Evolutionary conservation across 2,329 filamentous ascomycete genomes (phyloP).

Genomic region (Aplosporella prunicola): DNA sequence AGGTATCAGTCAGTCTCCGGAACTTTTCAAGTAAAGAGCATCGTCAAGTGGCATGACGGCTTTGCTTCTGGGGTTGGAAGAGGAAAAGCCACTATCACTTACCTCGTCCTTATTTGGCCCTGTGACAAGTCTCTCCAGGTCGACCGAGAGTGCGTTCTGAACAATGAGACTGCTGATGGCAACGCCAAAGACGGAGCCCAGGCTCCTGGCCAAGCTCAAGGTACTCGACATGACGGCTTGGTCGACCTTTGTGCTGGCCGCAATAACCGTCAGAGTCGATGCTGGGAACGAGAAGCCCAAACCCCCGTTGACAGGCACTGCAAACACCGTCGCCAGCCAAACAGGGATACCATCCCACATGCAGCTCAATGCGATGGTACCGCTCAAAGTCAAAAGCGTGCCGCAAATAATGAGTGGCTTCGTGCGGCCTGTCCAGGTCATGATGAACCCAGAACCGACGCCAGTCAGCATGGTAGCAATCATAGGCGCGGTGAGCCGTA

Average conservation of each 20-base stretch:
- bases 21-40: neutral
- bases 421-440: slow-evolving; percentile 35
- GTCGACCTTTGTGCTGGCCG: slow-evolving; percentile 34
- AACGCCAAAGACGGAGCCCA: slow-evolving; percentile 67
- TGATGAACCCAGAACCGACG: slow-evolving; percentile 34
- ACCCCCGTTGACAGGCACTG: slow-evolving; percentile 31
- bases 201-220: slow-evolving; percentile 59
- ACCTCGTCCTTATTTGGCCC: slow-evolving; percentile 48
- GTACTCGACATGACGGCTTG: slow-evolving; percentile 52
- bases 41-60: neutral
- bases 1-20: neutral
- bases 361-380: slow-evolving; percentile 24
- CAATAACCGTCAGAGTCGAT: slow-evolving; percentile 32
- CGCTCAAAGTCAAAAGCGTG: slow-evolving; percentile 28
- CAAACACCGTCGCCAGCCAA: slow-evolving; percentile 33
- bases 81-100: slow-evolving; percentile 9
- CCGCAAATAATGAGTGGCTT: slow-evolving; percentile 33
- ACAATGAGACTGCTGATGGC: slow-evolving; percentile 61
- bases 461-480: slow-evolving; percentile 36
- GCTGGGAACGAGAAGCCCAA: slow-evolving; percentile 36
- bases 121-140: slow-evolving; percentile 49
- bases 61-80: too few species aligned
- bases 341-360: slow-evolving; percentile 31
- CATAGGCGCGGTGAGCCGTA: slow-evolving; percentile 58
- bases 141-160: slow-evolving; percentile 58